Conservation (phyloP, 495 filamentous ascomycete genomes). For the Schizothecium vesticola region DNA sequence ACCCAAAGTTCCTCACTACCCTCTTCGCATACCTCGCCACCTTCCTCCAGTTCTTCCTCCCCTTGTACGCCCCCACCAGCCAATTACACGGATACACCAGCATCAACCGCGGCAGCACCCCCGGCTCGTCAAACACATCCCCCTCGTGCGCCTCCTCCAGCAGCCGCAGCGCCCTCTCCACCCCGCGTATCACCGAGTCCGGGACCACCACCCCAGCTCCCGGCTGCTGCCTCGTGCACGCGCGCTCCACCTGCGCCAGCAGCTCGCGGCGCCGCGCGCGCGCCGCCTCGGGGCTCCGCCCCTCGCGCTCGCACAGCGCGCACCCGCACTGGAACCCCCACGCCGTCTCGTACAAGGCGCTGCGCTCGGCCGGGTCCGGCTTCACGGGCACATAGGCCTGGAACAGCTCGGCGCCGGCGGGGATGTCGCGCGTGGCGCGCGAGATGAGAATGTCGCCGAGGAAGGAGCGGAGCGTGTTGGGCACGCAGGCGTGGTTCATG, state of each 20-base stretch:
- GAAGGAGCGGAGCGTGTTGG: slow-evolving; percentile 49
- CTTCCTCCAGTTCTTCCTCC: slow-evolving; percentile 35
- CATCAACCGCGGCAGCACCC: slow-evolving; percentile 31
- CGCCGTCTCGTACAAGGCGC: slow-evolving; percentile 22
- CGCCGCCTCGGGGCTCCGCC: slow-evolving; percentile 8
- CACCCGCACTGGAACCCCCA: slow-evolving; percentile 51
- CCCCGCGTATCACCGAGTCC: slow-evolving; percentile 25
- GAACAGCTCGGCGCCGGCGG: slow-evolving; percentile 45
- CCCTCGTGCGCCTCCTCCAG: slow-evolving; percentile 36
- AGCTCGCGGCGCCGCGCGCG: slow-evolving; percentile 24
- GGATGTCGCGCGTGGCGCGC: slow-evolving; percentile 44
- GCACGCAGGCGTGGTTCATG: slow-evolving; percentile 54
- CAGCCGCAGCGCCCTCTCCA: slow-evolving; percentile 29
- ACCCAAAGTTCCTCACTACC: slow-evolving; percentile 42
- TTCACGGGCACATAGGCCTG: slow-evolving; percentile 32
- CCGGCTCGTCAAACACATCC: slow-evolving; percentile 31
- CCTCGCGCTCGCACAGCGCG: slow-evolving; percentile 34
- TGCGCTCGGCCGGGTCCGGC: slow-evolving; percentile 13
- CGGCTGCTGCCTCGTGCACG: slow-evolving; percentile 8
- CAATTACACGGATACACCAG: slow-evolving; percentile 41
- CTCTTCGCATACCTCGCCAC: slow-evolving; percentile 31
- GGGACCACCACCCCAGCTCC: slow-evolving; percentile 18
- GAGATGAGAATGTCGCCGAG: slow-evolving; percentile 54
- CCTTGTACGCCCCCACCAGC: slow-evolving; percentile 35
- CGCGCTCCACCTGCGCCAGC: slow-evolving; percentile 7